A percentile compares a stretch with the other conserved stretches of the same genome.
These are phyloP conservation scores for Metrosideros polymorpha DNA, from an alignment of 441 rosid genomes.

Conservation along the genomic window DNA sequence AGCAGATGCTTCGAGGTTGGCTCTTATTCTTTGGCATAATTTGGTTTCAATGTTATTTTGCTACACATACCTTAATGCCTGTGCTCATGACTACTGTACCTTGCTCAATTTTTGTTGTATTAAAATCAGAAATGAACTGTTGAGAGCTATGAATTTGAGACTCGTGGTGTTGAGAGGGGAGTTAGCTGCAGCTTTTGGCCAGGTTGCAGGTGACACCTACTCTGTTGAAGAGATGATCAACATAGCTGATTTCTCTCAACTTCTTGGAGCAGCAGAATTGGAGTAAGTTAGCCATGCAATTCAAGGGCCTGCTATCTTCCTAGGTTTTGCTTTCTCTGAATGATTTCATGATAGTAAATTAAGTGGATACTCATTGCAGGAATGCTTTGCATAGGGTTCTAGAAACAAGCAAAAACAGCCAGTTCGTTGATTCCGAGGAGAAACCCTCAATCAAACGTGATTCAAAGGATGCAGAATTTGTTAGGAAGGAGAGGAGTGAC, in stretches of 20 bases:
- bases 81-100: conserved; percentile 3
- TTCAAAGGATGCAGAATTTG: conserved; percentile 8
- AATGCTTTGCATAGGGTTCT: conserved; percentile 17
- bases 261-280: conserved; percentile 40
- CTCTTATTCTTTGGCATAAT: conserved; percentile 2
- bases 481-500: conserved; percentile 14
- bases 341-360: background rate
- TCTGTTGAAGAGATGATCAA: conserved; percentile 26
- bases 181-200: conserved; percentile 32
- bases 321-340: background rate
- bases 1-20: conserved; percentile 50
- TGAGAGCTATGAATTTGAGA: conserved; percentile 57
- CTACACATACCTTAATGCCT: conserved; percentile 3
- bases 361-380: conserved; percentile 18
- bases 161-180: conserved; percentile 43
- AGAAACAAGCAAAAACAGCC: conserved; percentile 16
- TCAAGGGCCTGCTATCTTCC: background rate
- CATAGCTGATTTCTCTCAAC: conserved; percentile 31
- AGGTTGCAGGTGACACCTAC: conserved; percentile 25
- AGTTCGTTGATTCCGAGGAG: conserved; percentile 10
- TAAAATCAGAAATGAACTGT: conserved; percentile 42
- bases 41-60: conserved; percentile 1
- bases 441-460: conserved; percentile 1
- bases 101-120: background rate
- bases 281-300: conserved; percentile 34